phyloP scores from a whole-genome alignment of 805 yeast genomes.

The Metschnikowia hibisci region DNA sequence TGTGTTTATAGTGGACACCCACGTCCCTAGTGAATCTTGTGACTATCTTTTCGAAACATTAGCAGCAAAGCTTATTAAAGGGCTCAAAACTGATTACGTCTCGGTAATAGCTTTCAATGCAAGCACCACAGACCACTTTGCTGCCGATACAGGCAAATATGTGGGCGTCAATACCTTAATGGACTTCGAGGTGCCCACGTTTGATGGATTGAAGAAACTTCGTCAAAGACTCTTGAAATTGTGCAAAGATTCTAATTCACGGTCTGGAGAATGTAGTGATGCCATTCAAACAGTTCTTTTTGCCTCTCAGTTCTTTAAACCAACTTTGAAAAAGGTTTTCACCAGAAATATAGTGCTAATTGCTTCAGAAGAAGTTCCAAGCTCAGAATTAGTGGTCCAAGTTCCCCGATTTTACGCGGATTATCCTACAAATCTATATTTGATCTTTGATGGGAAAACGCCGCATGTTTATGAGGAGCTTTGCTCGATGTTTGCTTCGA shows the following conservation, averaged over 20 bases:
- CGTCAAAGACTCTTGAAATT: constrained; percentile 8
- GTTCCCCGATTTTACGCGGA: constrained; percentile 11
- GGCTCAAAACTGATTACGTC: constrained; percentile 41
- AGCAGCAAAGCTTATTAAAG: constrained; percentile 36
- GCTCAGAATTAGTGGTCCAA: constrained; percentile 7
- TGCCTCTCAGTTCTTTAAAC: constrained; percentile 32
- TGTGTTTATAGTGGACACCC: constrained; percentile 48
- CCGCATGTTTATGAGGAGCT: not conserved
- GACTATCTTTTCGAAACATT: constrained; percentile 40
- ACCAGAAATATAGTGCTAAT: constrained; percentile 35
- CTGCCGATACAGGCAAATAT: constrained; percentile 14
- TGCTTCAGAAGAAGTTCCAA: constrained; percentile 19
- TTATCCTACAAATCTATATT: constrained; percentile 10
- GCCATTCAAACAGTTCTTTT: constrained; percentile 30
- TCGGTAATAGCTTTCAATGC: constrained; percentile 31
- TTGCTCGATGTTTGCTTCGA: constrained; percentile 4
- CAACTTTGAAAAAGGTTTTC: constrained; percentile 29
- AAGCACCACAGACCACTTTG: constrained; percentile 14
- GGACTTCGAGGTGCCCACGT: constrained; percentile 21
- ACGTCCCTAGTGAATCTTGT: constrained; percentile 40
- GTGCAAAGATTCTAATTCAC: constrained; percentile 1
- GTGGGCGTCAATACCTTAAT: constrained; percentile 15
- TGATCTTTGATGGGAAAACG: constrained; percentile 4
- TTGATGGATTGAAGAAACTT: constrained; percentile 12
- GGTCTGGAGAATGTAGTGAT: constrained; percentile 9